Percentiles rank a stretch among this genome's conserved stretches.
phyloP scores from a whole-genome alignment of 2,329 filamentous ascomycete species.

The Thelonectria blattea region DNA sequence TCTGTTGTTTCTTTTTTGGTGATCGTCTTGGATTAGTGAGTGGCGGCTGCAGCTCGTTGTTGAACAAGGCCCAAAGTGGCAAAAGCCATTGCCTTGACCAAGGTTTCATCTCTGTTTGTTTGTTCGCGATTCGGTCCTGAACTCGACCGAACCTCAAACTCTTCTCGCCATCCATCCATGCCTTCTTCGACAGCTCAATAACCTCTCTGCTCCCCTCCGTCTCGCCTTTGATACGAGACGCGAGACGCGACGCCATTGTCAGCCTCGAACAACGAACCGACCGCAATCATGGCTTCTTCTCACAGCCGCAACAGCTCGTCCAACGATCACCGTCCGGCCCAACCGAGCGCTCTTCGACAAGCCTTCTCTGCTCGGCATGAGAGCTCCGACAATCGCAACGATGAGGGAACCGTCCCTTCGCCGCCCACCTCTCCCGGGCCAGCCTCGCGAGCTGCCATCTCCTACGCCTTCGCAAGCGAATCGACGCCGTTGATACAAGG shows the following conservation, averaged over 20 bases:
- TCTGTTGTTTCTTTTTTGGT: not conserved
- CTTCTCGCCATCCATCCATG: not conserved
- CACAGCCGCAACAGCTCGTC: slow-evolving; percentile 40
- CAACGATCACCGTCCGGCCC: slow-evolving; percentile 48
- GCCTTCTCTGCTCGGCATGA: slow-evolving; percentile 46
- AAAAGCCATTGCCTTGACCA: not conserved
- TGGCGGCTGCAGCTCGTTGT: not conserved
- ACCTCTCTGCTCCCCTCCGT: not conserved
- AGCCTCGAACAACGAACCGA: slow-evolving; percentile 15
- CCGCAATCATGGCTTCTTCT: slow-evolving; percentile 36
- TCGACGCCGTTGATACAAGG: slow-evolving; percentile 56
- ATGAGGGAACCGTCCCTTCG: slow-evolving; percentile 24
- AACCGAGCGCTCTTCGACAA: slow-evolving; percentile 55
- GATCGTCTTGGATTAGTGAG: not conserved
- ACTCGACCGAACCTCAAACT: not conserved
- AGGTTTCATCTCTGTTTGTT: not conserved
- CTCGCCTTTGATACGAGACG: not conserved
- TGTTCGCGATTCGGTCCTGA: not conserved
- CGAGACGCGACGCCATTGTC: slow-evolving; percentile 7
- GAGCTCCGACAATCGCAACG: slow-evolving; percentile 19
- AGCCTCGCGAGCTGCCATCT: slow-evolving; percentile 27
- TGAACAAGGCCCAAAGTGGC: not conserved
- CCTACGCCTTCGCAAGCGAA: slow-evolving; percentile 47
- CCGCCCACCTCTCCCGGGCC: slow-evolving; percentile 34
- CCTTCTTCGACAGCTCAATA: not conserved